phyloP scores from a whole-genome alignment of 2,329 filamentous ascomycete species.

The Penicillium sp. region DNA sequence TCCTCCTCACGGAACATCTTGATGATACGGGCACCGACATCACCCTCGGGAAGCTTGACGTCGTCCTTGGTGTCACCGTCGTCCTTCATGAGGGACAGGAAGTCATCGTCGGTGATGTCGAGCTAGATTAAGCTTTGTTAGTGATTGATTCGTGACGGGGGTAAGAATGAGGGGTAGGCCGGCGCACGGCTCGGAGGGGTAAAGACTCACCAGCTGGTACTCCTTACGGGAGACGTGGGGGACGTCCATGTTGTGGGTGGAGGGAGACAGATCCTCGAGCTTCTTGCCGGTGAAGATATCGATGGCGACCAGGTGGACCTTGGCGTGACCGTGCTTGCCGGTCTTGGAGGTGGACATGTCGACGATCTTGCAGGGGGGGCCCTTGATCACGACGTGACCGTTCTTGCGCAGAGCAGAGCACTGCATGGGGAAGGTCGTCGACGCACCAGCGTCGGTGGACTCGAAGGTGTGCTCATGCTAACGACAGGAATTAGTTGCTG shows the following conservation, averaged over 20 bases:
- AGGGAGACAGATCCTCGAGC: slow-evolving; percentile 97
- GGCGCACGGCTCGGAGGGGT: not conserved
- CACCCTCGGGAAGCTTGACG: slow-evolving; percentile 87
- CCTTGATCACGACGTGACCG: slow-evolving; percentile 98
- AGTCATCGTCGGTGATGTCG: slow-evolving; percentile 90
- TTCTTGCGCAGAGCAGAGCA: slow-evolving; percentile 99
- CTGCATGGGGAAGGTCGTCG: slow-evolving; percentile 94
- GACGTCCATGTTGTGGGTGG: slow-evolving; percentile 85
- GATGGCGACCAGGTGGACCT: slow-evolving; percentile 96
- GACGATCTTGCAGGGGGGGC: slow-evolving; percentile 99
- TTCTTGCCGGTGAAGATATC: slow-evolving; percentile 99
- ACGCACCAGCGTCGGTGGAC: slow-evolving; percentile 93
- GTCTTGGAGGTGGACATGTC: slow-evolving; percentile 99
- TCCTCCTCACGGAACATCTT: slow-evolving; percentile 78
- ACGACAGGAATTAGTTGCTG: slow-evolving; percentile 7
- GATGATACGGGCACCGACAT: slow-evolving; percentile 82
- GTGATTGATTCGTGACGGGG: not conserved
- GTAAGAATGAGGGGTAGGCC: not conserved
- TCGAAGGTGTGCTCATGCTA: slow-evolving; percentile 82
- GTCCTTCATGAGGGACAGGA: slow-evolving; percentile 90
- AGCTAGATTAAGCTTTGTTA: slow-evolving; percentile 57
- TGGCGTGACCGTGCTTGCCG: slow-evolving; percentile 99
- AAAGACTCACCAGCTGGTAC: slow-evolving; percentile 82
- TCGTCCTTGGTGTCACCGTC: slow-evolving; percentile 90
- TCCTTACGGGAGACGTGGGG: slow-evolving; percentile 89